Evolutionary conservation across 2,329 filamentous ascomycete species (phyloP), one percentile per base, ranked within the genome.

Genomic region (Apiospora kogelbergensis): DNA sequence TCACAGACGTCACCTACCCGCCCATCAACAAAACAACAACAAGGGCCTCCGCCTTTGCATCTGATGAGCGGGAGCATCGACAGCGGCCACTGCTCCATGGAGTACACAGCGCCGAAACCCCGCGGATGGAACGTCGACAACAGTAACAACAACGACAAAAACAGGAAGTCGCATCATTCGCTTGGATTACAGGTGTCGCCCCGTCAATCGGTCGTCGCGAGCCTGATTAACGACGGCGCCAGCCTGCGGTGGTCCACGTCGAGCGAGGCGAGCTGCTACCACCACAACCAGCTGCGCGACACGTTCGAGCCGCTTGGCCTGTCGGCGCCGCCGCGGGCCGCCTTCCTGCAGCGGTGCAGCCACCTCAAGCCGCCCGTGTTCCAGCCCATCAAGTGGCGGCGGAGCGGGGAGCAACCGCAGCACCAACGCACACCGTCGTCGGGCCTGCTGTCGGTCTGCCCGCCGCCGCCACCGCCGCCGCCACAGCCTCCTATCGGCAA

Each of bases 41-140:
- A 37, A 11, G 30, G 30, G 11, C 30, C 53, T 6, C 33, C 53
- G 2, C 26, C 53, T 4, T 9, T 60, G 30, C 53, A 37, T 22
- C 26, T 60, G 7, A 60, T 60, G 53, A 60, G 53, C 53, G 53
- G 53, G 20, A 60, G 53, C 53, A 60, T 60, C 37, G 53, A 60
- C 30, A 60, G 53, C 30, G 30, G 17, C 20, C 53, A n/a, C 53
- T 60, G 53, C 17, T n/a, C 53, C 30, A 60, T 37, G 2, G 26
- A 33, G 20, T 7, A 33, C 7, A 11, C 7, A 20, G 20, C 20
- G 26, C 48, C 15, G 26, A 37, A 20, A 26, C 53, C 10, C 20
- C 17, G 3, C 3, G n/a, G 22, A 26, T 13, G 22, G 33, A 7
- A 24, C 3, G n/a, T 6, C 48, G 20, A 20, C 15, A 57, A 9